Conservation (phyloP, 257 asterid species). For the Forsythia viridissima region DNA sequence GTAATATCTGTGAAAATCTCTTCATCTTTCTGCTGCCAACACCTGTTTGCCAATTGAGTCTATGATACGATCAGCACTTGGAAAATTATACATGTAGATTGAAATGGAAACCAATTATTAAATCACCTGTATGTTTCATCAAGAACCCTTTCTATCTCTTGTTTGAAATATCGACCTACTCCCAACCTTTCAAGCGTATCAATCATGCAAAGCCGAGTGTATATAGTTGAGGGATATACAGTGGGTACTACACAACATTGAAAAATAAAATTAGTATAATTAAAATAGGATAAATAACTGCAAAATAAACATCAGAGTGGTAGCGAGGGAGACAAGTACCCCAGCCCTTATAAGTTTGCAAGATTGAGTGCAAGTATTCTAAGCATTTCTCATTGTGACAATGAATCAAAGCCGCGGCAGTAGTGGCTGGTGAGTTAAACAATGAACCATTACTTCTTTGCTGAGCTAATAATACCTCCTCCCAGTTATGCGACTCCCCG, state of each 20-base stretch:
- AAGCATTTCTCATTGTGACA: slow-evolving; percentile 27
- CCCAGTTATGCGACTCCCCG: slow-evolving; percentile 22
- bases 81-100: not conserved
- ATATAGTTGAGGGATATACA: slow-evolving; percentile 10
- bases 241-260: slow-evolving; percentile 14
- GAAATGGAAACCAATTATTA: not conserved
- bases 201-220: slow-evolving; percentile 25
- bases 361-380: slow-evolving; percentile 20
- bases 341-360: slow-evolving; percentile 5
- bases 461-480: not conserved
- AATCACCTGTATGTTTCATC: slow-evolving; percentile 30
- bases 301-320: not conserved
- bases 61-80: not conserved
- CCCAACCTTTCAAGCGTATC: slow-evolving; percentile 40
- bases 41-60: not conserved
- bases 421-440: slow-evolving; percentile 48
- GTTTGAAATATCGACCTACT: slow-evolving; percentile 27
- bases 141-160: slow-evolving; percentile 23
- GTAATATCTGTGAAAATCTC: slow-evolving; percentile 23
- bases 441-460: slow-evolving; percentile 42
- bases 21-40: slow-evolving; percentile 19
- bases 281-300: not conserved
- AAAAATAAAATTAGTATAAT: too few species aligned
- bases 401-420: slow-evolving; percentile 45
- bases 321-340: slow-evolving; percentile 9